Conservation (phyloP, 768 basidiomycete genomes). For the Mycena belliarum region DNA sequence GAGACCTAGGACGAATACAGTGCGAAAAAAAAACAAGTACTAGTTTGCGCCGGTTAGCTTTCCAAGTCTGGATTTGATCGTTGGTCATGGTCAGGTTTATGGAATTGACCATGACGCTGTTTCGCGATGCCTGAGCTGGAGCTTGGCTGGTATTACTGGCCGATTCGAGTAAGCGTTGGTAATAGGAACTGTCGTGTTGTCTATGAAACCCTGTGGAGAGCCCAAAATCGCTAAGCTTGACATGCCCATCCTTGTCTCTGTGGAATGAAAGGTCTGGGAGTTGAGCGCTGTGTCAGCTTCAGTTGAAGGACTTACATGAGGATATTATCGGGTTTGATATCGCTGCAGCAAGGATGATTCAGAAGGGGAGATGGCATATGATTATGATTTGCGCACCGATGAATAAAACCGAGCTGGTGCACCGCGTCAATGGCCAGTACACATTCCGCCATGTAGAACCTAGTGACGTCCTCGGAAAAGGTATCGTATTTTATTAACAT, state of each 20-base stretch:
- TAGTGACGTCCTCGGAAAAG: conserved; percentile 95
- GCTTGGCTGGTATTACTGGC: conserved; percentile 44
- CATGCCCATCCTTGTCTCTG: conserved; percentile 89
- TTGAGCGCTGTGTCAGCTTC: too few species aligned
- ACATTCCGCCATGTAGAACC: conserved; percentile 99
- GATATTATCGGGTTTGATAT: conserved; percentile 98
- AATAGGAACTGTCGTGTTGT: conserved; percentile 94
- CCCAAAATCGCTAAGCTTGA: conserved; percentile 98
- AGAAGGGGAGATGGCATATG: conserved; percentile 2
- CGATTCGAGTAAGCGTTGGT: conserved; percentile 82
- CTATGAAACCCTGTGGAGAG: conserved; percentile 99
- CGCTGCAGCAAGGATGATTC: conserved; percentile 54
- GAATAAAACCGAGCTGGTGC: conserved; percentile 96
- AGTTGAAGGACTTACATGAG: conserved; percentile 52
- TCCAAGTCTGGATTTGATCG: conserved; percentile 97
- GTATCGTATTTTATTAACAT: conserved; percentile 98
- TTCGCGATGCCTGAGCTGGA: conserved; percentile 60
- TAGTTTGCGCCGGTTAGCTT: conserved; percentile 94
- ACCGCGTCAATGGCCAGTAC: conserved; percentile 97
- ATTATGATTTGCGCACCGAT: conserved; percentile 61
- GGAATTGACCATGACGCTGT: conserved; percentile 96
- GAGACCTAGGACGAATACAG: not conserved
- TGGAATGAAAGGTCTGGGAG: conserved; percentile 41
- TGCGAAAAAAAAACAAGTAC: conserved; percentile 43
- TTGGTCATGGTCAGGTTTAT: conserved; percentile 95